These are phyloP conservation scores for Candida peoriensis DNA, from an alignment of 805 yeast species.

Conservation along the genomic window DNA sequence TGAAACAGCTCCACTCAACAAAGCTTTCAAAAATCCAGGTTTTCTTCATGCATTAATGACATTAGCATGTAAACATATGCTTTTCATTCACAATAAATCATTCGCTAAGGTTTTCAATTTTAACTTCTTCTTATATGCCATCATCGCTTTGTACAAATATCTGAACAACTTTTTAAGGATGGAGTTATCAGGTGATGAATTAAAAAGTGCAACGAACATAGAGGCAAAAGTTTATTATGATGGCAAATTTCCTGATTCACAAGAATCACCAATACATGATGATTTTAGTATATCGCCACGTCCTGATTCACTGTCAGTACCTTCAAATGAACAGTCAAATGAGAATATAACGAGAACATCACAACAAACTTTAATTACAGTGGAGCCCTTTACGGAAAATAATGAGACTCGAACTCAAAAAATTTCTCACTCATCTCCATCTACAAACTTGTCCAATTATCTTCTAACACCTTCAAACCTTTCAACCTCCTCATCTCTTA, in stretches of 20 bases:
- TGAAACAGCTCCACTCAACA: slow-evolving; percentile 3
- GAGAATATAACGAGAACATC: slow-evolving; percentile 1
- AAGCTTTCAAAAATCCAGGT: slow-evolving; percentile 7
- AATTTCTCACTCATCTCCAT: too few relatives aligned
- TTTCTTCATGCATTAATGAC: slow-evolving; percentile 12
- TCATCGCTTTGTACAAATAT: slow-evolving; percentile 12
- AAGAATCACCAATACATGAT: not conserved
- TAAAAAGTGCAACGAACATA: slow-evolving; percentile 2
- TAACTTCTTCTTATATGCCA: slow-evolving; percentile 9
- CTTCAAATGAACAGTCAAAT: slow-evolving; percentile 2
- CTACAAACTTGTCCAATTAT: not conserved
- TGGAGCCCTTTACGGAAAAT: not conserved
- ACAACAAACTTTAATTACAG: not conserved
- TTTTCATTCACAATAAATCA: slow-evolving; percentile 10
- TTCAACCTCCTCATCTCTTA: not conserved
- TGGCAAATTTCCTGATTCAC: not conserved
- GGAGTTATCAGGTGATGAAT: slow-evolving; percentile 8
- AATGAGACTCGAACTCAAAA: too few relatives aligned
- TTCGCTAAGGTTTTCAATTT: slow-evolving; percentile 12
- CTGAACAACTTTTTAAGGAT: slow-evolving; percentile 7
- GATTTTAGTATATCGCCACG: not conserved
- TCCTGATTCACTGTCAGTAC: not conserved
- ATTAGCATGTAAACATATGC: slow-evolving; percentile 10
- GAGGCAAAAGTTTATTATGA: slow-evolving; percentile 1
- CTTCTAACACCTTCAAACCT: not conserved